Conservation (phyloP, 202 grass and related monocot genomes). For the Musa balbisiana region DNA sequence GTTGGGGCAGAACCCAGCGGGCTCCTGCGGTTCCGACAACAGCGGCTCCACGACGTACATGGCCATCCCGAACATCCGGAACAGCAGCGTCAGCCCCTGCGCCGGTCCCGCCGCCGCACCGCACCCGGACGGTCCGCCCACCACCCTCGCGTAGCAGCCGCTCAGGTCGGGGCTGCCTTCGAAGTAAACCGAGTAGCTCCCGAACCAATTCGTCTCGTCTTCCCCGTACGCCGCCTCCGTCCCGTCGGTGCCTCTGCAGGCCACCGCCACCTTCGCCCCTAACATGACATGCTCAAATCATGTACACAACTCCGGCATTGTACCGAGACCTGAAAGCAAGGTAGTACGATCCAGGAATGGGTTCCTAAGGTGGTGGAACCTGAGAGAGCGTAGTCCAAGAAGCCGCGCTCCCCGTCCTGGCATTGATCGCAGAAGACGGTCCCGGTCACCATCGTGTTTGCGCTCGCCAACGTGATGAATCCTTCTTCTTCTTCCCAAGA, state of each 20-base stretch:
- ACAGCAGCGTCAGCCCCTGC: constrained; percentile 47
- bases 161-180: constrained; percentile 69
- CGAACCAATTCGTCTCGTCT: constrained; percentile 85
- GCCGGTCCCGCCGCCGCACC: constrained; percentile 21
- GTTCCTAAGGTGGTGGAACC: constrained; percentile 20
- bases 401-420: constrained; percentile 57
- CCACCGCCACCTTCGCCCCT: constrained; percentile 58
- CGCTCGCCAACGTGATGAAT: neutral
- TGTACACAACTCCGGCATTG: neutral
- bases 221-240: constrained; percentile 24
- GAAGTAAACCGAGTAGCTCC: constrained; percentile 53
- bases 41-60: constrained; percentile 70
- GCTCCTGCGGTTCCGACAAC: constrained; percentile 39
- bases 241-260: constrained; percentile 41
- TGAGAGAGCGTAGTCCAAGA: constrained; percentile 76
- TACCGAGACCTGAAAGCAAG: neutral
- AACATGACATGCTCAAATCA: neutral
- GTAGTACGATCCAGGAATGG: no score
- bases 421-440: constrained; percentile 94
- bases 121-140: constrained; percentile 46
- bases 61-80: constrained; percentile 51
- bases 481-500: no score
- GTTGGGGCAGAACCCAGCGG: constrained; percentile 57
- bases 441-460: constrained; percentile 59
- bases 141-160: constrained; percentile 65